These are phyloP conservation scores for Malus sieversii DNA, from an alignment of 306 rosid genomes.

Conservation along the genomic window DNA sequence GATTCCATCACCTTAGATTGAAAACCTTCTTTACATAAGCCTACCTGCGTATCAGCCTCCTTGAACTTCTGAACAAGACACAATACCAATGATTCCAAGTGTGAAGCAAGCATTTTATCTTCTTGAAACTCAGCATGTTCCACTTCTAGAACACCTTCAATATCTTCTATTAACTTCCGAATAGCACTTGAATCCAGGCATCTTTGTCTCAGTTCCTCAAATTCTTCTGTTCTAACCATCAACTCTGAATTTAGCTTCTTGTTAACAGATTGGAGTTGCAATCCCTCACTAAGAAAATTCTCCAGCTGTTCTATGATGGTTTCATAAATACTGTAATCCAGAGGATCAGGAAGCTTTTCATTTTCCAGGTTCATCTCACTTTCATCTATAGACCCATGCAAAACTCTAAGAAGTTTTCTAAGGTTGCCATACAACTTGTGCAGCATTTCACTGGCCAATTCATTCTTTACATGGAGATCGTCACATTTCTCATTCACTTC, in stretches of 20 bases:
- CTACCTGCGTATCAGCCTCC: conserved; percentile 49
- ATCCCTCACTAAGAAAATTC: conserved; percentile 36
- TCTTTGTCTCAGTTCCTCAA: conserved; percentile 52
- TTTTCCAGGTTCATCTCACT: conserved; percentile 29
- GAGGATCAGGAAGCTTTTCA: conserved; percentile 47
- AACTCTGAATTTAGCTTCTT: conserved; percentile 53
- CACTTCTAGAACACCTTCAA: conserved; percentile 42
- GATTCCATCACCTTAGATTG: conserved; percentile 42
- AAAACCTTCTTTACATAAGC: conserved; percentile 41
- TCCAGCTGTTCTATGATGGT: conserved; percentile 46
- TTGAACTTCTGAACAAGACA: conserved; percentile 60
- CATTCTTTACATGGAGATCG: conserved; percentile 56
- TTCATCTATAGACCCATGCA: conserved; percentile 41
- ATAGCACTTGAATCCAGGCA: conserved; percentile 50
- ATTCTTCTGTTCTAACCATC: conserved; percentile 44
- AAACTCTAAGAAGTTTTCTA: conserved; percentile 35
- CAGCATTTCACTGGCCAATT: conserved; percentile 44
- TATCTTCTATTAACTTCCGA: conserved; percentile 48
- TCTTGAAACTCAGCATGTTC: conserved; percentile 31
- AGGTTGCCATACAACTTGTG: conserved; percentile 44
- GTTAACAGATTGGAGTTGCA: conserved; percentile 52
- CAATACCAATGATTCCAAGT: conserved; percentile 49
- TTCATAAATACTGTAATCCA: conserved; percentile 50
- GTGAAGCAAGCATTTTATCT: conserved; percentile 39
- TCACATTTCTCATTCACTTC: conserved; percentile 49